phyloP scores from a whole-genome alignment of 1,284 basidiomycete genomes.

The Taiwanofungus camphoratus region DNA sequence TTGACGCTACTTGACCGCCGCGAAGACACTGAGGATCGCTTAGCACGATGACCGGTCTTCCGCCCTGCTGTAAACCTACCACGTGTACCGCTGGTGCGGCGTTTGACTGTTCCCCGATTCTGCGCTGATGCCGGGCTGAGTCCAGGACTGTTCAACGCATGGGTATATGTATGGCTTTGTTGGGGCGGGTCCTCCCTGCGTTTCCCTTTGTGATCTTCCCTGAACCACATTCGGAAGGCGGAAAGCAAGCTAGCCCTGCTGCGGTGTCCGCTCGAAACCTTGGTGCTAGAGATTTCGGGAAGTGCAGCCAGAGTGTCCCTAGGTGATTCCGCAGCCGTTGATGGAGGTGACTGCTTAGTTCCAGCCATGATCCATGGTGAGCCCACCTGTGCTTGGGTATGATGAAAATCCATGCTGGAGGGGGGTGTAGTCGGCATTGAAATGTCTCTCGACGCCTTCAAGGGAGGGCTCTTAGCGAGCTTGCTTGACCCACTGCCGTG shows the following conservation, averaged over 20 bases:
- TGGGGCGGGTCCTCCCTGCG: slow-evolving; percentile 26
- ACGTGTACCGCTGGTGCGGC: slow-evolving; percentile 37
- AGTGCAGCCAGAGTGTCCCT: slow-evolving; percentile 49
- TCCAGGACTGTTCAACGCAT: slow-evolving; percentile 16
- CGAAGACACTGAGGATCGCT: slow-evolving; percentile 64
- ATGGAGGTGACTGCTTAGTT: slow-evolving; percentile 35
- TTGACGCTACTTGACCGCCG: slow-evolving; percentile 79
- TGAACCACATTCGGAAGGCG: slow-evolving; percentile 75
- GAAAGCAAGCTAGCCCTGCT: slow-evolving; percentile 68
- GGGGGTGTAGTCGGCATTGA: slow-evolving; percentile 44
- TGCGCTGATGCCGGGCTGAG: slow-evolving; percentile 20
- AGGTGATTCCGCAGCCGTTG: slow-evolving; percentile 49
- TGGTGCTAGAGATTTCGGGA: slow-evolving; percentile 43
- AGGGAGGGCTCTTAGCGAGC: slow-evolving; percentile 63
- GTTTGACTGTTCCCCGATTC: slow-evolving; percentile 38
- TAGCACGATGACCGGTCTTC: slow-evolving; percentile 39
- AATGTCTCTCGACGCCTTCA: slow-evolving; percentile 47
- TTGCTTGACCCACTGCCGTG: slow-evolving; percentile 56
- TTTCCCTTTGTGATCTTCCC: slow-evolving; percentile 75
- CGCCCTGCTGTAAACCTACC: slow-evolving; percentile 28
- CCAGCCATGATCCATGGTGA: slow-evolving; percentile 72
- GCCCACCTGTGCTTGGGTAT: slow-evolving; percentile 36
- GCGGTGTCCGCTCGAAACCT: slow-evolving; percentile 33
- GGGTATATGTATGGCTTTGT: slow-evolving; percentile 12
- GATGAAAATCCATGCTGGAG: slow-evolving; percentile 35